Evolutionary conservation across 345 rosid species (phyloP), one percentile per base, ranked within the genome.

Genomic region (Raphanus raphanistrum): DNA sequence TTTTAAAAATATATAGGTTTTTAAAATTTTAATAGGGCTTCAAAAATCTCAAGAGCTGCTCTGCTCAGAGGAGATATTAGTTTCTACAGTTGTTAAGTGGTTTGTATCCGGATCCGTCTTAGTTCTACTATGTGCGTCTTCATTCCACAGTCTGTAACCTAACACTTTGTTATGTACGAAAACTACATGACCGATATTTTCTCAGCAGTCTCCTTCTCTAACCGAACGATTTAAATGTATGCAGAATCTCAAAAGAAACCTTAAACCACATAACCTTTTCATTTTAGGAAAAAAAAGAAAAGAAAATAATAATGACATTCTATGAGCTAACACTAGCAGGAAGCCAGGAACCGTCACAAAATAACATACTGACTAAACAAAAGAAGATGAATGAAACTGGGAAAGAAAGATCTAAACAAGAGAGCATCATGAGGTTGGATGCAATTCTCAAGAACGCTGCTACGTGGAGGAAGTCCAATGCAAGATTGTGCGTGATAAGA

Each of bases 71-170:
- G 12, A 55, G 3, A 75, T 82, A 88, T 87, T 85, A 84, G 87
- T 84, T 71, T 85, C 94, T 94, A 83, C 84, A 84, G 80, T 82
- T 25, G 85, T 80, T 87, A 84, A 43, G 90, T 90, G 77, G 71
- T 70, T 28, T 28, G 31, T 28, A 28, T 28, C 31, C 31, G 31
- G 31, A 80, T 76, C 3, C 81, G 83, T 71, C 84, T 87, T 81
- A 86, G 83, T 82, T 94, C 96, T 82, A 90, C 76, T 82, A 88
- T 78, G 76, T 94, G 97, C 50, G 96, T 91, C 82, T 92, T 89
- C 90, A 91, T 80, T 90, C 96, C 90, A 82, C 90, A 85, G 74
- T 87, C 88, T 66, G 41, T 8, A 35, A 35, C 41, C 41, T 35
- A 35, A 35, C 41, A 35, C 41, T 35, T 35, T 35, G 41, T 35